phyloP scores from a whole-genome alignment of 148 eudicot genomes.

The Vaccinium macrocarpon region DNA sequence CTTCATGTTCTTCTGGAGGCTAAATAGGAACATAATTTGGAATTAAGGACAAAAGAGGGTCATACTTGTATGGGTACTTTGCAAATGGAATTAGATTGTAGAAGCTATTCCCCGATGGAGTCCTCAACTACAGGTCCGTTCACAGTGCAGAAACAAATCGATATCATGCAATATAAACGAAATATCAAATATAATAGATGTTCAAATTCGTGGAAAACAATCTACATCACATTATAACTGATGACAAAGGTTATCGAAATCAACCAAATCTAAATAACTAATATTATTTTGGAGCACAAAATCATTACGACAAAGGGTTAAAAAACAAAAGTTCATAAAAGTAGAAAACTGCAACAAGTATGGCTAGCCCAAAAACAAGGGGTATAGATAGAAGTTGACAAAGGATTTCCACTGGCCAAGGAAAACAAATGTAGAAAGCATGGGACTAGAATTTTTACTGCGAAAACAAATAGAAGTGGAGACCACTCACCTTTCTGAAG shows the following conservation, averaged over 20 bases:
- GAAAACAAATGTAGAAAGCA: neutral
- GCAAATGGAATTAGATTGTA: constrained; percentile 74
- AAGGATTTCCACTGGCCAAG: neutral
- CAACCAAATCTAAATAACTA: neutral
- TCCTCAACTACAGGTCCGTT: constrained; percentile 39
- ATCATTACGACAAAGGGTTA: neutral
- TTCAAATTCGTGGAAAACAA: neutral
- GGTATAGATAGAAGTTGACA: neutral
- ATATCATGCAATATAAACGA: neutral
- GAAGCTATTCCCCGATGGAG: constrained; percentile 81
- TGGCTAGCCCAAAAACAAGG: neutral
- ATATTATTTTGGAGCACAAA: neutral
- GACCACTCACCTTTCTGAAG: constrained; percentile 68
- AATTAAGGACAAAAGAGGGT: constrained; percentile 12
- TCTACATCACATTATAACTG: neutral
- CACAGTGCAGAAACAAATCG: constrained; percentile 4
- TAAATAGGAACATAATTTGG: neutral
- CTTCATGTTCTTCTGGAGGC: neutral
- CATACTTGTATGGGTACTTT: constrained; percentile 74
- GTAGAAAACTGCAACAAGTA: neutral
- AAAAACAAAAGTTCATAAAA: neutral
- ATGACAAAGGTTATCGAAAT: neutral
- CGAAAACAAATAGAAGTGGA: neutral
- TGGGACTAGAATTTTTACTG: neutral
- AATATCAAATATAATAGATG: neutral